Conservation (phyloP, 2,329 filamentous ascomycete species). For the Phialophora verrucosa region DNA sequence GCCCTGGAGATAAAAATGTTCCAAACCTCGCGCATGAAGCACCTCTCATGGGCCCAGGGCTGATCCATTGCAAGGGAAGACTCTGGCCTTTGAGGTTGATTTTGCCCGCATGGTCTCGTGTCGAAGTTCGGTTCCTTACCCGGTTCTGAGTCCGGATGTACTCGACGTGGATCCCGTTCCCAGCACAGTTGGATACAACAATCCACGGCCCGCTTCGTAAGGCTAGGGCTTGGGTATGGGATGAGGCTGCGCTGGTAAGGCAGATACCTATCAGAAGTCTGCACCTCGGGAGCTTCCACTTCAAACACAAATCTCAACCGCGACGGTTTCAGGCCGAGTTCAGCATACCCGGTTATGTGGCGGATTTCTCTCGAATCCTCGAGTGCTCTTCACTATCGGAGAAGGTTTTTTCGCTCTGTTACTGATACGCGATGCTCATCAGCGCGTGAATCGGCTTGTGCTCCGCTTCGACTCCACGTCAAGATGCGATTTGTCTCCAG, state of each 20-base stretch:
- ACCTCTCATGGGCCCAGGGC: background rate
- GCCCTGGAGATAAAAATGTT: background rate
- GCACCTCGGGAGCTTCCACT: background rate
- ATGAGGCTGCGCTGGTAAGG: background rate
- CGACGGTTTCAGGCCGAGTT: background rate
- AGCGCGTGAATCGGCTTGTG: background rate
- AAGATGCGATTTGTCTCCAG: background rate
- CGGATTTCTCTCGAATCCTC: too few relatives aligned
- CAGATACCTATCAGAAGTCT: background rate
- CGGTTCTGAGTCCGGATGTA: background rate
- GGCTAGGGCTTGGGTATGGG: background rate
- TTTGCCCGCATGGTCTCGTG: background rate
- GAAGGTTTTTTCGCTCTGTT: background rate
- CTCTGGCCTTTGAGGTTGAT: background rate
- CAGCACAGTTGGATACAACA: background rate
- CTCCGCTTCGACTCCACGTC: background rate
- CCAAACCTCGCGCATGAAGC: background rate
- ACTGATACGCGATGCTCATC: background rate
- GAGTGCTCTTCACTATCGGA: background rate
- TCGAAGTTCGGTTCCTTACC: background rate
- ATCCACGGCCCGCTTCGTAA: background rate
- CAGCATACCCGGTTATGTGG: background rate
- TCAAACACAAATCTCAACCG: background rate
- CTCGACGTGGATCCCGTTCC: background rate
- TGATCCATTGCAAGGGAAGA: background rate